These are phyloP conservation scores for Phytophthora gonapodyides DNA, from an alignment of 352 stramenopile species.

Conservation along the genomic window DNA sequence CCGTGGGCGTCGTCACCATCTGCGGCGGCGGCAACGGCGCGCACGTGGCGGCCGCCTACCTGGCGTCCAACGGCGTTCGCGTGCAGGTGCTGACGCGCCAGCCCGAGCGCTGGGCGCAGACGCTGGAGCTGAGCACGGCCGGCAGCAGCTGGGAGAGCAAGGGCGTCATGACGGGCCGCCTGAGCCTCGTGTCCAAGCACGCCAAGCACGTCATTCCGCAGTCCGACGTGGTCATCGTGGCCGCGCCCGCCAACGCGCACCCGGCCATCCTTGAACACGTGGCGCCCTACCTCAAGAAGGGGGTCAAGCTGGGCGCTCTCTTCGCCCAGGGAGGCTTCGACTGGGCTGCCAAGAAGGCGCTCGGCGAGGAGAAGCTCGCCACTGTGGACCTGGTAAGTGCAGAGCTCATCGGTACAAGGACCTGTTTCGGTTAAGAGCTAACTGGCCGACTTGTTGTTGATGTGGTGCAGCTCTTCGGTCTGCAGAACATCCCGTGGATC, in stretches of 20 bases:
- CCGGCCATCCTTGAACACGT: slow-evolving; percentile 80
- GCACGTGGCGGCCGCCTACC: slow-evolving; percentile 89
- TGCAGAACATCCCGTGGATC: slow-evolving; percentile 96
- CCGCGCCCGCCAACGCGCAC: slow-evolving; percentile 89
- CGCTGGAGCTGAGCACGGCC: slow-evolving; percentile 78
- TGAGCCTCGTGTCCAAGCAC: slow-evolving; percentile 82
- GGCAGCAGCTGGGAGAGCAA: slow-evolving; percentile 88
- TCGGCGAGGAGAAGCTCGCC: slow-evolving; percentile 65
- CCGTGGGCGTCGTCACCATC: slow-evolving; percentile 83
- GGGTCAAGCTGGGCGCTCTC: slow-evolving; percentile 82
- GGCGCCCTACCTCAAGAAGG: slow-evolving; percentile 86
- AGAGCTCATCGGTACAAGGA: too few relatives aligned
- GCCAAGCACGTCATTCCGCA: slow-evolving; percentile 85
- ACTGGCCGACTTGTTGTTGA: slow-evolving; percentile 4
- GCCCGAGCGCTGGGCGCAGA: slow-evolving; percentile 77
- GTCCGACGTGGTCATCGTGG: slow-evolving; percentile 90
- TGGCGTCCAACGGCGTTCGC: slow-evolving; percentile 84
- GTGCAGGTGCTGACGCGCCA: slow-evolving; percentile 86
- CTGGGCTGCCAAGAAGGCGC: slow-evolving; percentile 90
- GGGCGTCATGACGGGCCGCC: slow-evolving; percentile 70
- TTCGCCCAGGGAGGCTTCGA: slow-evolving; percentile 94
- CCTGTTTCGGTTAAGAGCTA: too few relatives aligned
- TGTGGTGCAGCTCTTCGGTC: slow-evolving; percentile 78
- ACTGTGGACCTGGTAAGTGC: slow-evolving; percentile 62
- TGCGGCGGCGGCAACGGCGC: slow-evolving; percentile 93